phyloP scores from a whole-genome alignment of 2,329 filamentous ascomycete genomes.

The Emmonsia crescens region DNA sequence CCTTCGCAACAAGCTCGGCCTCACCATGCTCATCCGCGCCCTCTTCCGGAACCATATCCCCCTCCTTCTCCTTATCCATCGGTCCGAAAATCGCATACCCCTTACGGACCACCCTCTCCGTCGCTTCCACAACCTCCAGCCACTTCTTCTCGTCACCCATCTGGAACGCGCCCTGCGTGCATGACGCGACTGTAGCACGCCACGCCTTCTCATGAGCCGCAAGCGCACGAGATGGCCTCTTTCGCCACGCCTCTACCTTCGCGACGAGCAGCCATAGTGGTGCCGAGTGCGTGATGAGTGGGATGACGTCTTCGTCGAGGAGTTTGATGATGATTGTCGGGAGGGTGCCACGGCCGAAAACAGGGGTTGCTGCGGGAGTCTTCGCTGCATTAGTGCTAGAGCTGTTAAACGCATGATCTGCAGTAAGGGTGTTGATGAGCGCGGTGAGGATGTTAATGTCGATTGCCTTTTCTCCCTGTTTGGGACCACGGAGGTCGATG shows the following conservation, averaged over 20 bases:
- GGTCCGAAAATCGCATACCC: conserved; percentile 70
- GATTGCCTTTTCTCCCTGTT: conserved; percentile 63
- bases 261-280: conserved; percentile 67
- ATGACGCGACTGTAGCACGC: conserved; percentile 52
- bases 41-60: conserved; percentile 28
- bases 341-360: conserved; percentile 43
- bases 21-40: conserved; percentile 30
- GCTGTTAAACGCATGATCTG: conserved; percentile 32
- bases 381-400: conserved; percentile 20
- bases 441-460: conserved; percentile 62
- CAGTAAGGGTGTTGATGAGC: conserved; percentile 60
- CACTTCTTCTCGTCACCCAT: conserved; percentile 54
- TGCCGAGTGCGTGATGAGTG: conserved; percentile 70
- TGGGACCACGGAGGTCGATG: conserved; percentile 57
- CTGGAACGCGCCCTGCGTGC: conserved; percentile 34
- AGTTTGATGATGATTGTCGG: conserved; percentile 50
- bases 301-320: conserved; percentile 62
- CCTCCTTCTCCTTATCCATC: conserved; percentile 44
- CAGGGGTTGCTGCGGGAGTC: conserved; percentile 22
- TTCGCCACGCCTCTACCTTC: conserved; percentile 61
- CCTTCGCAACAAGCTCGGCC: conserved; percentile 56
- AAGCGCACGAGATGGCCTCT: conserved; percentile 60
- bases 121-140: conserved; percentile 63
- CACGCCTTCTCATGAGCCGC: conserved; percentile 84
- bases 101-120: conserved; percentile 63